Conservation (phyloP, 73 alveolate genomes). For the Blepharisma stoltei region DNA sequence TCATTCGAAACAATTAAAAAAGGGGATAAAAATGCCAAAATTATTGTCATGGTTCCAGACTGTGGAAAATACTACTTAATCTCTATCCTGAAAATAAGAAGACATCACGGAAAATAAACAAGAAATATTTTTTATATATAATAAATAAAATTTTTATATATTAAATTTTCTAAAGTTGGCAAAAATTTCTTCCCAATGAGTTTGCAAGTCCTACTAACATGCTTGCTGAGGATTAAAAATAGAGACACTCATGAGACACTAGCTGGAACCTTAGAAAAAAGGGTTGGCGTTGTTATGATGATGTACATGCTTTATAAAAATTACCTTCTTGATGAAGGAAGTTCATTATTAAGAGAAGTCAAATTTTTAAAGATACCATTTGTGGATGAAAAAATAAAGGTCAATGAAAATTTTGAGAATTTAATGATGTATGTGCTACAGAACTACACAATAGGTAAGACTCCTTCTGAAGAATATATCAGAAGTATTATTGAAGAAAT, state of each 20-base stretch:
- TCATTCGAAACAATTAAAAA: slow-evolving; percentile 59
- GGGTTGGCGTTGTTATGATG: slow-evolving; percentile 29
- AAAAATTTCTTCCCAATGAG: slow-evolving; percentile 28
- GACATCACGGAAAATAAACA: too few relatives aligned
- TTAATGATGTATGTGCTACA: too few relatives aligned
- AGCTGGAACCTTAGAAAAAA: slow-evolving; percentile 20
- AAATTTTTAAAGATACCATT: too few relatives aligned
- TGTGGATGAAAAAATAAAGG: too few relatives aligned
- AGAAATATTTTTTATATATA: too few relatives aligned
- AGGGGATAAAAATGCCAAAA: slow-evolving; percentile 11
- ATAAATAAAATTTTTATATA: too few relatives aligned
- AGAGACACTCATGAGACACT: slow-evolving; percentile 52
- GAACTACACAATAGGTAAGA: too few relatives aligned
- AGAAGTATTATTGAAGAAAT: too few relatives aligned
- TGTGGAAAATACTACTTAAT: not conserved
- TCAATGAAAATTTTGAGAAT: too few relatives aligned
- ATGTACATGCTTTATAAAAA: slow-evolving; percentile 29
- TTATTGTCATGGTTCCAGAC: slow-evolving; percentile 26
- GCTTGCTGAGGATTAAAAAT: slow-evolving; percentile 42
- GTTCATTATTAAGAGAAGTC: too few relatives aligned
- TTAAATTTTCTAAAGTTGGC: not conserved
- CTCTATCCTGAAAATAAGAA: too few relatives aligned
- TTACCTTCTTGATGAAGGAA: not conserved
- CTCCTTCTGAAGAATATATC: too few relatives aligned
- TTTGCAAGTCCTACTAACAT: slow-evolving; percentile 31